Evolutionary conservation across 139 green algal genomes (phyloP).

Genomic region (Chlorella sp.): DNA sequence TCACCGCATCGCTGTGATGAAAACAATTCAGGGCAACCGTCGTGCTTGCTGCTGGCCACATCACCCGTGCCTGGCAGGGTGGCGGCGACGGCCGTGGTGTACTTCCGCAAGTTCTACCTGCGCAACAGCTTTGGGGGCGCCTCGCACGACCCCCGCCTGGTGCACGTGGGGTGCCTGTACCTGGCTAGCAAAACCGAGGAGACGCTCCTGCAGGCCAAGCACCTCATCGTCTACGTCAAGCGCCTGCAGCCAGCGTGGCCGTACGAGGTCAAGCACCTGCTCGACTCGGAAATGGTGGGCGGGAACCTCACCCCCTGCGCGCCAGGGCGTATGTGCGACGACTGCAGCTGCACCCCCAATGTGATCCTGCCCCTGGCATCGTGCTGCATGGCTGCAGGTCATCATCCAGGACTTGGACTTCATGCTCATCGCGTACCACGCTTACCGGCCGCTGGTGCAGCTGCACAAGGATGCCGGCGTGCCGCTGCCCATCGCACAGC

Average conservation of each 20-base stretch:
- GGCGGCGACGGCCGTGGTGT: constrained; percentile 48
- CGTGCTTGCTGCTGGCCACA: no score
- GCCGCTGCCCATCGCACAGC: constrained; percentile 20
- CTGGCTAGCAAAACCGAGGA: constrained; percentile 79
- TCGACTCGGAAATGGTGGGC: constrained; percentile 60
- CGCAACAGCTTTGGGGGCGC: constrained; percentile 30
- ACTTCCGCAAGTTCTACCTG: constrained; percentile 60
- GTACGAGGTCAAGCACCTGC: constrained; percentile 51
- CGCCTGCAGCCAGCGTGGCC: constrained; percentile 25
- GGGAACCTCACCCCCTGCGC: background rate
- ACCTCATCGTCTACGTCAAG: constrained; percentile 47
- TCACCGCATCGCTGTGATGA: no score
- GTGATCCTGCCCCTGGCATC: no score
- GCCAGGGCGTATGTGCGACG: no score
- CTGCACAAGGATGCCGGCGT: constrained; percentile 23
- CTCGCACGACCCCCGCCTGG: constrained; percentile 52
- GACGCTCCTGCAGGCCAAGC: constrained; percentile 55
- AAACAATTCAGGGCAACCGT: no score
- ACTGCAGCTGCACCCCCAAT: no score
- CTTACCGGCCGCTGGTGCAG: constrained; percentile 45
- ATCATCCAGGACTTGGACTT: constrained; percentile 65
- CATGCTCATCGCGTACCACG: constrained; percentile 62
- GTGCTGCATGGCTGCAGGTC: constrained; percentile 23
- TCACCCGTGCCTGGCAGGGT: constrained; percentile 23
- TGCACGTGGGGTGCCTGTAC: constrained; percentile 68